Evolutionary conservation across 176 grass and related monocot genomes (phyloP), one percentile per base, ranked within the genome.

Genomic region (Sorghum bicolor): DNA sequence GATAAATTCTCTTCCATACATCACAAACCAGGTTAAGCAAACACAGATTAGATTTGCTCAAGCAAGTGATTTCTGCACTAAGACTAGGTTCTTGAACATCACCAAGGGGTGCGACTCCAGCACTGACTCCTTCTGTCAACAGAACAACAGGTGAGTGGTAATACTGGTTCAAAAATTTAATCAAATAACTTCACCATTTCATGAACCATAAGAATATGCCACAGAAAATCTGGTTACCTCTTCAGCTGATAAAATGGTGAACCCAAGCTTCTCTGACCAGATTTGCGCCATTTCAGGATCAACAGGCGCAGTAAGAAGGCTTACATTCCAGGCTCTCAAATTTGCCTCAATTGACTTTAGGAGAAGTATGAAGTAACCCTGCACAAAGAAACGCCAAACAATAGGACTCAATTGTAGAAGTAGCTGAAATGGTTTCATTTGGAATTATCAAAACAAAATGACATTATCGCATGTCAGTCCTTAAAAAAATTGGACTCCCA

Each of bases 251-350:
- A 85, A 78, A 81, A 91, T 81, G 69, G 65, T 88, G 92, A 93
- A 97, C 28, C 91, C 94, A 36, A 97, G 88, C 79, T 90, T 97
- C 40, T 90, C 78, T 70, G 84, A 91, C 94, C 94, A 97, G 73
- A 97, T 87, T 24, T 84, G 72, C 11, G 52, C 81, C 91, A 87
- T 87, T 80, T 97, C 84, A 65, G 86, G 84, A 44, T 91, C 89
- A 67, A 97, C 87, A 74, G 79, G 84, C 20, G 57, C 85, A 22
- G 22, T 60, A 37, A 97, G 81, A 65, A 84, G 26, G n/a, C 34
- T 84, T 43, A 97, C 75, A 32, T 93, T 84, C 74, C 88, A 83
- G 34, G 41, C 45, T 44, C 33, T 87, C 39, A 97, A 73, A 63
- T 88, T 71, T 38, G 60, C 70, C 74, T 97, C 91, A 5, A 93